These are phyloP conservation scores for Eimeria sp. DNA, from an alignment of 169 alveolate species.

Conservation along the genomic window DNA sequence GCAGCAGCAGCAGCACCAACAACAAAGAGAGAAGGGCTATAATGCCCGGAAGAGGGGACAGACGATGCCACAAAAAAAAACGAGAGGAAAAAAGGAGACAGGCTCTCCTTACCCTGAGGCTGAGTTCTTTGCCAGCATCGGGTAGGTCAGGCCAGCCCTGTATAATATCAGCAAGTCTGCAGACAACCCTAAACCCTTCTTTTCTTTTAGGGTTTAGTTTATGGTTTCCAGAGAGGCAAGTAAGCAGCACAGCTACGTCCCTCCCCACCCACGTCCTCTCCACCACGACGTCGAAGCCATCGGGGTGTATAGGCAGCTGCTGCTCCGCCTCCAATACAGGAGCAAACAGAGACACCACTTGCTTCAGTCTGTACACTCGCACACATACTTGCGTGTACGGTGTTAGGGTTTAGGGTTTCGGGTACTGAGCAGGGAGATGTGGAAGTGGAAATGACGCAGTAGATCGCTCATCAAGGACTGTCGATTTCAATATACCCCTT, in stretches of 20 bases:
- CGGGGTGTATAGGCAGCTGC: conserved; percentile 8
- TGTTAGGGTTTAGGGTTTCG: conserved; percentile 14
- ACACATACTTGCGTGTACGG: not conserved
- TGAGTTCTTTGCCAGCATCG: conserved; percentile 46
- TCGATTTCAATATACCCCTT: no score
- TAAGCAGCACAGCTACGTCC: not conserved
- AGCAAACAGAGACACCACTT: conserved; percentile 41
- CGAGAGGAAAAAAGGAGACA: not conserved
- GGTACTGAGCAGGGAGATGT: not conserved
- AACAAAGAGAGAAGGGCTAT: not conserved
- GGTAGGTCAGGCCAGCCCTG: conserved; percentile 72
- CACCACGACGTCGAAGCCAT: conserved; percentile 44
- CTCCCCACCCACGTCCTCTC: conserved; percentile 77
- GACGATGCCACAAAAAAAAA: not conserved
- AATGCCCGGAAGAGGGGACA: not conserved
- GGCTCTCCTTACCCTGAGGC: not conserved
- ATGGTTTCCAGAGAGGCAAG: conserved; percentile 32
- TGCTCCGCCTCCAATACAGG: conserved; percentile 28
- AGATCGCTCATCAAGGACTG: no score
- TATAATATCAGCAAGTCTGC: conserved; percentile 66
- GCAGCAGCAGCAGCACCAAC: not conserved
- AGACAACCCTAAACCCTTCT: conserved; percentile 50
- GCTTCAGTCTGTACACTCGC: not conserved
- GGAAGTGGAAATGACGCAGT: no score
- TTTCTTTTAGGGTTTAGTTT: conserved; percentile 45